A percentile compares a stretch with the other conserved stretches of the same genome.
phyloP scores from a whole-genome alignment of 164 flowering plant species.

The Nymphaea colorata region DNA sequence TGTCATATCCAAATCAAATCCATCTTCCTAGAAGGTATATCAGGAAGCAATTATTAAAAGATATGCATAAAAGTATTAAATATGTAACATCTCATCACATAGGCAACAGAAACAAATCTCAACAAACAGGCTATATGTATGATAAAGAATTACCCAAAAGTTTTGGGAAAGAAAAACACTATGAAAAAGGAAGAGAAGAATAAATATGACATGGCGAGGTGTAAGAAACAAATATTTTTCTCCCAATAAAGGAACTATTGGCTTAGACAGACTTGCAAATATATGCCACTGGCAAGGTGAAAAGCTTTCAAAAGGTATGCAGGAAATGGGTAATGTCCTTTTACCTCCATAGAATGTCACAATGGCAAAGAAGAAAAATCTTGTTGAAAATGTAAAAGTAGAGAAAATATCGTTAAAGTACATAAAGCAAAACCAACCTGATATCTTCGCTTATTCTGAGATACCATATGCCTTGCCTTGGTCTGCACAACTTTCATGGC shows the following conservation, averaged over 20 bases:
- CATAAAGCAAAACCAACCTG: constrained; percentile 39
- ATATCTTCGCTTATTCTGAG: constrained; percentile 95
- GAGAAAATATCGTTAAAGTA: too few species aligned
- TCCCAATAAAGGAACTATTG: too few species aligned
- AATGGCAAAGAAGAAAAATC: too few species aligned
- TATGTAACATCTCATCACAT: too few species aligned
- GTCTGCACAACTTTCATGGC: constrained; percentile 96
- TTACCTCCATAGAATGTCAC: too few species aligned
- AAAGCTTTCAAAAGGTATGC: too few species aligned
- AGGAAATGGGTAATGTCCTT: too few species aligned
- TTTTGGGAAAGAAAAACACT: not conserved
- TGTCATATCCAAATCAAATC: constrained; percentile 97
- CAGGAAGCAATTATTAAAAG: not conserved
- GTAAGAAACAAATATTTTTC: too few species aligned
- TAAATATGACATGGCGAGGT: too few species aligned
- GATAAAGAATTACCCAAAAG: not conserved
- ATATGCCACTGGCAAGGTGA: too few species aligned
- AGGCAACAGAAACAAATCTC: not conserved
- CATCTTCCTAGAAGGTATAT: constrained; percentile 62
- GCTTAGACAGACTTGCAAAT: too few species aligned
- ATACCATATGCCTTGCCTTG: constrained; percentile 96
- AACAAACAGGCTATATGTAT: not conserved
- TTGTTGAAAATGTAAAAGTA: too few species aligned
- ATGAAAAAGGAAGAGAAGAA: not conserved
- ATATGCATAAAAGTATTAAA: not conserved